Conservation (phyloP, 208 protist species). For the Trypanosoma cruzi region DNA sequence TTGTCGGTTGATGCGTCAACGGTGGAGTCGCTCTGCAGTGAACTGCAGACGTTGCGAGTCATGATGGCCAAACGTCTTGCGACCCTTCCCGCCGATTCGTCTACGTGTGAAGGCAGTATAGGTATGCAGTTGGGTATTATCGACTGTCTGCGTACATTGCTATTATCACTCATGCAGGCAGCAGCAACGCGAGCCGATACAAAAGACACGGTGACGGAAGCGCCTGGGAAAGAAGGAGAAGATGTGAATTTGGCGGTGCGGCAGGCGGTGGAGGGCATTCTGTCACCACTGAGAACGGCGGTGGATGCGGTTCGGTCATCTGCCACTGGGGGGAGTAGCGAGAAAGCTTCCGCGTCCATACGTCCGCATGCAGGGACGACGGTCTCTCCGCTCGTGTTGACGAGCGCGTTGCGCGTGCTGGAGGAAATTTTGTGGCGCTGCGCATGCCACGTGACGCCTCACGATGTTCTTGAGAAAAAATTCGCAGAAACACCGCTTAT, state of each 20-base stretch:
- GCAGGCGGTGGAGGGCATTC: slow-evolving; percentile 39
- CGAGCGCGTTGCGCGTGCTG: slow-evolving; percentile 18
- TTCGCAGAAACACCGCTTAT: slow-evolving; percentile 5
- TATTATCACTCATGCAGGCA: slow-evolving; percentile 16
- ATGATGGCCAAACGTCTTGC: slow-evolving; percentile 49
- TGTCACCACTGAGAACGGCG: slow-evolving; percentile 35
- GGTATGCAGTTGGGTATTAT: slow-evolving; percentile 14
- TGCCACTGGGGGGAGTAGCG: neutral
- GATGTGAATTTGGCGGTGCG: slow-evolving; percentile 26
- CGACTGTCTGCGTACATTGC: slow-evolving; percentile 21
- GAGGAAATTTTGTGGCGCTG: slow-evolving; percentile 33
- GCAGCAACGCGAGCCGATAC: neutral
- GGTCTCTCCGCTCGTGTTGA: slow-evolving; percentile 32
- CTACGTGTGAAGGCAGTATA: neutral
- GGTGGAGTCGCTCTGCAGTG: slow-evolving; percentile 36
- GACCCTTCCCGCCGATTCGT: neutral
- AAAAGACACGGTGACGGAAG: neutral
- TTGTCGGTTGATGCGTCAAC: slow-evolving; percentile 24
- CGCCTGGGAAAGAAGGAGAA: neutral
- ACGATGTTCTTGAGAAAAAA: neutral
- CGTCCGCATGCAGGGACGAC: neutral
- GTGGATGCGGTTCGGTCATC: slow-evolving; percentile 32
- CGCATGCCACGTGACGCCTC: neutral
- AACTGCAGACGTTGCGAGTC: slow-evolving; percentile 50
- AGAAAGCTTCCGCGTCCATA: slow-evolving; percentile 1